These are phyloP conservation scores for Linaria vulgaris DNA, from an alignment of 257 asterid species.

Conservation along the genomic window DNA sequence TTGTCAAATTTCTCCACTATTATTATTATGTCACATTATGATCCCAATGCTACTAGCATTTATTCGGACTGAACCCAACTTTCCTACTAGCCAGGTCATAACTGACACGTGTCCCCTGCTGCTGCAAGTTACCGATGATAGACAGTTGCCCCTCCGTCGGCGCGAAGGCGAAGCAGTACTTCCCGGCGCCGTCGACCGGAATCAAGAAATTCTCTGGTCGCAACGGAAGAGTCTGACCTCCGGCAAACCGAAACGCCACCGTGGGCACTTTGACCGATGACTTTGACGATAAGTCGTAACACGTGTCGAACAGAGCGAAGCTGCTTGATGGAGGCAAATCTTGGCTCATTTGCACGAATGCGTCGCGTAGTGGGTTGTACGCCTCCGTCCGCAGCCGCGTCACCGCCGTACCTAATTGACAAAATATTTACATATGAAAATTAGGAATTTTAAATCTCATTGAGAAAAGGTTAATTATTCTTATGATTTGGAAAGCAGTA, in stretches of 20 bases:
- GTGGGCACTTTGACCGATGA: slow-evolving; percentile 56
- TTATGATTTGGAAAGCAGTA: too few species aligned
- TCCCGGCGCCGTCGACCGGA: slow-evolving; percentile 57
- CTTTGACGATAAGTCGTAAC: slow-evolving; percentile 55
- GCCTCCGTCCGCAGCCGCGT: slow-evolving; percentile 59
- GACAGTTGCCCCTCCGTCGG: slow-evolving; percentile 47
- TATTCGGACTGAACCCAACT: slow-evolving; percentile 69
- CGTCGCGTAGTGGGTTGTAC: slow-evolving; percentile 47
- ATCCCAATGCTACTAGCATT: slow-evolving; percentile 42
- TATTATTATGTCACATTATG: too few species aligned
- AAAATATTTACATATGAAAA: too few species aligned
- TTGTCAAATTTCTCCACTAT: too few species aligned
- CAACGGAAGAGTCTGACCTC: slow-evolving; percentile 45
- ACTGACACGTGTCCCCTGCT: slow-evolving; percentile 84
- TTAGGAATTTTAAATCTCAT: too few species aligned
- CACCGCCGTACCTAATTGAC: slow-evolving; percentile 48
- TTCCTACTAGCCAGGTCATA: slow-evolving; percentile 50
- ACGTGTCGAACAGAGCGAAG: slow-evolving; percentile 70
- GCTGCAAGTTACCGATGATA: slow-evolving; percentile 84
- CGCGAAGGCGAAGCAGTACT: slow-evolving; percentile 78
- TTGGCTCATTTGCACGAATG: slow-evolving; percentile 39
- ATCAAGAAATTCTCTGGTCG: slow-evolving; percentile 57
- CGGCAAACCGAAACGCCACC: slow-evolving; percentile 52
- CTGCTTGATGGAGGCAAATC: slow-evolving; percentile 31
- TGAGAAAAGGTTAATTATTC: too few species aligned